Percentiles rank a stretch among this genome's conserved stretches.
phyloP scores from a whole-genome alignment of 768 basidiomycete species.

The Leccinum subgranulosum region DNA sequence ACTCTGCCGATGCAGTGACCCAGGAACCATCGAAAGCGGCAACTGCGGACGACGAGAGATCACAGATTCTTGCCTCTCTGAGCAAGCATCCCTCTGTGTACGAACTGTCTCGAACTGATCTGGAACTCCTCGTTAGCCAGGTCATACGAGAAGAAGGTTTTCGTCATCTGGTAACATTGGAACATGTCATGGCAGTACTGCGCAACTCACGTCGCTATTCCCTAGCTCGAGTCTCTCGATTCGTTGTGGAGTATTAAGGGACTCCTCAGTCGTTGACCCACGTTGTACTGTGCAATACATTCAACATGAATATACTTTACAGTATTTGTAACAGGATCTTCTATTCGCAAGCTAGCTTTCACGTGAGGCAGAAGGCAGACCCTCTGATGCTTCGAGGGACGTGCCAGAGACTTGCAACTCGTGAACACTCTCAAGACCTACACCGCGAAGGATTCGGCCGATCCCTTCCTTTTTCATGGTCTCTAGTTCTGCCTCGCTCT shows the following conservation, averaged over 20 bases:
- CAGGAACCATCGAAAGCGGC: constrained; percentile 8
- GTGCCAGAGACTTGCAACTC: constrained; percentile 59
- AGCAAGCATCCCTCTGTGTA: constrained; percentile 49
- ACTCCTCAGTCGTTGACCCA: constrained; percentile 26
- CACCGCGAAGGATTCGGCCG: constrained; percentile 57
- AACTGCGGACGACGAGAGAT: constrained; percentile 5
- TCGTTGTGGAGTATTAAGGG: constrained; percentile 52
- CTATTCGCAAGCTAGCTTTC: not conserved
- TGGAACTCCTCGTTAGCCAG: constrained; percentile 57
- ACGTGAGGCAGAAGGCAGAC: not conserved
- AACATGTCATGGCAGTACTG: not conserved
- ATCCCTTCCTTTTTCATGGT: constrained; percentile 63
- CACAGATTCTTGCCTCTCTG: constrained; percentile 38
- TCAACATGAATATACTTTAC: not conserved
- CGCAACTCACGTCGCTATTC: constrained; percentile 12
- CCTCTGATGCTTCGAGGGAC: constrained; percentile 34
- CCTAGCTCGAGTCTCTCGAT: constrained; percentile 52
- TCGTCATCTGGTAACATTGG: constrained; percentile 56
- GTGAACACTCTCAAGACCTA: constrained; percentile 66
- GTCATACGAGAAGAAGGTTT: constrained; percentile 78
- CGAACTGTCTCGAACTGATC: constrained; percentile 44
- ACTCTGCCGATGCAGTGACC: not conserved
- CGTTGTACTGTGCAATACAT: not conserved
- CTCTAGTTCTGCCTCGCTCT: constrained; percentile 73
- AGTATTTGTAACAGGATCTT: not conserved